A percentile compares a stretch with the other conserved stretches of the same genome.
Evolutionary conservation across 495 filamentous ascomycete genomes (phyloP).

Genomic region (Glonium stellatum): DNA sequence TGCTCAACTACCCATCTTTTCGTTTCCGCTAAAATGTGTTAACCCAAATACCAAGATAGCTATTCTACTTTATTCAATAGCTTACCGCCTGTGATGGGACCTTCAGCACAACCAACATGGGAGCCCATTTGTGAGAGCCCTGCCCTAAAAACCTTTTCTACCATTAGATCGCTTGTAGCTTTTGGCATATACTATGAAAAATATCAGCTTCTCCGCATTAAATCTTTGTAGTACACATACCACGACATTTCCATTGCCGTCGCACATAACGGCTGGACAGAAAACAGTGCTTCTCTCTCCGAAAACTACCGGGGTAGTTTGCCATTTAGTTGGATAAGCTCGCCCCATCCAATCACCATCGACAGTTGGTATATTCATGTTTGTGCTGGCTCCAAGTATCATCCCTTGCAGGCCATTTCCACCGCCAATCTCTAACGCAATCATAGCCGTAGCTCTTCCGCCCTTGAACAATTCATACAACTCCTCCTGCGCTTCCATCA

Average conservation of each 20-base stretch:
- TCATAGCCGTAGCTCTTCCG: conserved; percentile 21
- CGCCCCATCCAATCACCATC: conserved; percentile 54
- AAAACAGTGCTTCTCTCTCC: conserved; percentile 44
- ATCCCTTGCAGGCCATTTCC: conserved; percentile 49
- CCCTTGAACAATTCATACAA: conserved; percentile 37
- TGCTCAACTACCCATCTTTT: conserved; percentile 46
- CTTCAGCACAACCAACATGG: conserved; percentile 42
- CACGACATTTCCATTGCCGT: conserved; percentile 46
- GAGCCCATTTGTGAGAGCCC: conserved; percentile 28
- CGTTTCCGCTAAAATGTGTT: conserved; percentile 35
- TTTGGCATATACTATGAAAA: conserved; percentile 34
- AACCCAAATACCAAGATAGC: too few species aligned
- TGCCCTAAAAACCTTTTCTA: conserved; percentile 29
- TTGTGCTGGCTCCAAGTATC: conserved; percentile 43
- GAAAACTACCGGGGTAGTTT: conserved; percentile 50
- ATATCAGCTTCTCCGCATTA: too few species aligned
- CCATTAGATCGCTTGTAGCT: conserved; percentile 31
- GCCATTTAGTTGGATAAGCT: conserved; percentile 52
- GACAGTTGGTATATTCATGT: conserved; percentile 46
- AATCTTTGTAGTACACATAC: too few species aligned
- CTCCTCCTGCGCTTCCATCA: conserved; percentile 44
- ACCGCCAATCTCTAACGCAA: conserved; percentile 48
- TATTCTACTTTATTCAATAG: too few species aligned
- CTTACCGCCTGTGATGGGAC: conserved; percentile 37
- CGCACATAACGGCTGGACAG: conserved; percentile 25